Conservation (phyloP, 805 yeast genomes). For the Candida nemodendra region DNA sequence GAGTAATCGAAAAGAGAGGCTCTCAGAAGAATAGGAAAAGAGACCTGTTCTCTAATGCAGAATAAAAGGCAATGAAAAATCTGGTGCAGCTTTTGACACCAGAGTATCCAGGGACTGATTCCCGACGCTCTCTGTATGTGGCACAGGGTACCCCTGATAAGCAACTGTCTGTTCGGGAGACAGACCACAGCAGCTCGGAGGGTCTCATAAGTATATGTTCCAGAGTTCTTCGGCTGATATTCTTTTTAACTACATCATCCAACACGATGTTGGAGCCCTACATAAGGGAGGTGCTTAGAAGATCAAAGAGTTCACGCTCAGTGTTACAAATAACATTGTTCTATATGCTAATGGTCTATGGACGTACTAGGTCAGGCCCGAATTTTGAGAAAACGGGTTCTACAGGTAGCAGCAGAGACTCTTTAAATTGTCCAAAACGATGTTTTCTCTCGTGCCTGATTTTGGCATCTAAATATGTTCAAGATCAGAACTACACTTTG, state of each 20-base stretch:
- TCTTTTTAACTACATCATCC: constrained; percentile 6
- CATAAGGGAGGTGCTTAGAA: constrained; percentile 41
- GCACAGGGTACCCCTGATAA: too few relatives aligned
- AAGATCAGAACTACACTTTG: constrained; percentile 68
- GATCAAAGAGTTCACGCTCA: constrained; percentile 59
- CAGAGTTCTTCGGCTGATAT: constrained; percentile 6
- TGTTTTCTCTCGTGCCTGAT: constrained; percentile 67
- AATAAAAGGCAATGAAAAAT: too few relatives aligned
- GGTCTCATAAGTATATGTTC: constrained; percentile 9
- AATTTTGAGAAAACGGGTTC: neutral
- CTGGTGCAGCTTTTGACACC: too few relatives aligned
- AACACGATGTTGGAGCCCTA: constrained; percentile 20
- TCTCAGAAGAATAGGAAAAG: too few relatives aligned
- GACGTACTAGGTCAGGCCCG: neutral
- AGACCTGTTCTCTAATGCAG: too few relatives aligned
- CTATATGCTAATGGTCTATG: constrained; percentile 46
- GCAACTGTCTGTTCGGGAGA: too few relatives aligned
- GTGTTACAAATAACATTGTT: constrained; percentile 66
- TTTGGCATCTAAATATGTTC: constrained; percentile 68
- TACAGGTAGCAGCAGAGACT: constrained; percentile 3
- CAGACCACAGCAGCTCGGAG: neutral
- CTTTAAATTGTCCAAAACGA: constrained; percentile 55
- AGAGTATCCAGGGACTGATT: too few relatives aligned
- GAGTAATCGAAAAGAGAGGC: too few relatives aligned
- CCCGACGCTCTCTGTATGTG: too few relatives aligned